Evolutionary conservation across 768 basidiomycete species (phyloP), one percentile per base, ranked within the genome.

Genomic region (Suillus cothurnatus): DNA sequence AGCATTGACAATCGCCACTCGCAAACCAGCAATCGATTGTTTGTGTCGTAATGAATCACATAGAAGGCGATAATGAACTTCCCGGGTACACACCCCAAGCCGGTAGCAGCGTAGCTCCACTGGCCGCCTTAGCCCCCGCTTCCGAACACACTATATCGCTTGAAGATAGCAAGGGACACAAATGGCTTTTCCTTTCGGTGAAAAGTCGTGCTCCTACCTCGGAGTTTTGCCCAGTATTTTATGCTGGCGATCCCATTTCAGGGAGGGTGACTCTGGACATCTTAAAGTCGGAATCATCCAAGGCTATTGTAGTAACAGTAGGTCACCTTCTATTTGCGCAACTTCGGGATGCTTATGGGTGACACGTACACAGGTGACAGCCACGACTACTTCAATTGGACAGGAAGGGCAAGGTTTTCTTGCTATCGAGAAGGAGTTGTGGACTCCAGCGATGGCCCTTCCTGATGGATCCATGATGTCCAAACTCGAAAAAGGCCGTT

Each of bases 331-430:
- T 5, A 23, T 63, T 11, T 19, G 17, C 26, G 28, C 26, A n/a
- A 34, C 31, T 38, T 52, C n/a, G 47, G 39, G n/a, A 61, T 38
- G 6, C 64, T 56, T 31, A 61, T 39, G 19, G 8, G 32, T 32
- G 28, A 26, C n/a, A n/a, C n/a, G n/a, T n/a, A n/a, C n/a, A n/a
- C 64, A 86, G 86, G 72, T 85, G 12, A 73, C 76, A 41, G 85
- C 76, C 36, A 81, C 82, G 6, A 82, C 82, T 21, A 86, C 85
- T 5, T 73, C 82, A 2, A 84, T 87, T 6, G 85, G 85, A 17
- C 86, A 88, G 67, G 85, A 88, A 60, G 84, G 86, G 63, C 70
- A 78, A 2, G 58, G 72, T 7, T 88, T 87, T 69, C 74, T 87
- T 14, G 73, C 82, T 21, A 62, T 81, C 21, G 76, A 80, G 23